Base-by-base conservation (phyloP, 495 filamentous ascomycete genomes). In the Hypoxylon crocopeplum region DNA sequence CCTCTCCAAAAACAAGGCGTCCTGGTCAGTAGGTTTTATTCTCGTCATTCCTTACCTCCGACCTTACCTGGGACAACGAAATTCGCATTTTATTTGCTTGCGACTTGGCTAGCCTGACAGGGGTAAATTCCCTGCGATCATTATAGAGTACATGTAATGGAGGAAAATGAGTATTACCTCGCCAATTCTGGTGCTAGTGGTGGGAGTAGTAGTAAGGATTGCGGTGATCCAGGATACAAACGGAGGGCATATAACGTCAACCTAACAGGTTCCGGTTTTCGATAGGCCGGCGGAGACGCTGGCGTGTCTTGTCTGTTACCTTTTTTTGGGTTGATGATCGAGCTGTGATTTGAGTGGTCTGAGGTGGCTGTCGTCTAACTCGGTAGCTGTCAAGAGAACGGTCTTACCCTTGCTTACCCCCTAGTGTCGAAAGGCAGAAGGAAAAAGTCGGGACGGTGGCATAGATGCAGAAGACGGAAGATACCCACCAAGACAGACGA, bases 401-500 rank as follows among this genome's bases (percentile, higher is more conserved):
- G 51, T 75, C 75, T 74, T 69, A 71, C 67, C 67, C 72, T 70
- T 68, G 76, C 82, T 90, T 90, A 88, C 86, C 88, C n/a, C 86
- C 81, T 78, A 71, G 68, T 79, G 79, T 76, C 68, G 70, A 74
- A 77, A 79, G 78, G 78, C 55, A 70, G 79, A 76, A 77, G 74
- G 79, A 75, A 75, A 51, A 64, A 63, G 64, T 59, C 59, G 64
- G 39, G 40, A 50, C 40, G 41, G 11, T 51, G 37, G 48, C 11
- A 49, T 22, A 44, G 48, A 27, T 21, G 66, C 56, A 69, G 68
- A 65, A 74, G 59, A 67, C 52, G 70, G 59, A 62, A 71, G 66
- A 73, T 74, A 79, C 77, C 77, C 76, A 79, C 74, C 73, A 63
- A 71, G 63, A 75, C 64, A 75, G 75, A 67, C 71, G 64, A 66